A percentile compares a stretch with the other conserved stretches of the same genome.
phyloP scores from a whole-genome alignment of 1,284 basidiomycete genomes.

The Caloboletus firmus region DNA sequence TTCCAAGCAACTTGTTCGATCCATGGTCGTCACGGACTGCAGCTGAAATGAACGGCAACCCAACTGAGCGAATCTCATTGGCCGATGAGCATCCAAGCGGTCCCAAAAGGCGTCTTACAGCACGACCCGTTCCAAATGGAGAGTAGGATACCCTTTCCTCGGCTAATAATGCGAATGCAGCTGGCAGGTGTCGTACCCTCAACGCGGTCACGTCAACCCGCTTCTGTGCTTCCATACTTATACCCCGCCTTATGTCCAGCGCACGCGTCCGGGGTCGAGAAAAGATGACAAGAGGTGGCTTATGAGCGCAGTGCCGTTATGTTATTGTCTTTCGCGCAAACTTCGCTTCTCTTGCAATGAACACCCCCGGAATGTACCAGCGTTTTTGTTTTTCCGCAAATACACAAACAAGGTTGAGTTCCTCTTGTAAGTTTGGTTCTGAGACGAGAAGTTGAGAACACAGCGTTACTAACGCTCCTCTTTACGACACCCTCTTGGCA shows the following conservation, averaged over 20 bases:
- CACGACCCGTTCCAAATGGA: not conserved
- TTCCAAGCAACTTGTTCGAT: not conserved
- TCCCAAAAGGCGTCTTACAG: not conserved
- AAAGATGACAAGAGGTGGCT: not conserved
- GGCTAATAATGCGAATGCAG: not conserved
- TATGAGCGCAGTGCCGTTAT: not conserved
- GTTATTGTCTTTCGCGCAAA: constrained; percentile 4
- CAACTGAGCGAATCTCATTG: too few relatives aligned
- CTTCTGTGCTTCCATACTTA: not conserved
- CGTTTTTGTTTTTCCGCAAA: constrained; percentile 3
- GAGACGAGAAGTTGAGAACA: not conserved
- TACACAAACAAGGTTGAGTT: constrained; percentile 17
- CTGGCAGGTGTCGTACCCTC: not conserved
- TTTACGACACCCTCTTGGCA: constrained; percentile 7
- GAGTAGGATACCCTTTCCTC: not conserved
- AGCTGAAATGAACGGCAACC: not conserved
- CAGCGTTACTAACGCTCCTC: not conserved
- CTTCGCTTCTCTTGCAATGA: not conserved
- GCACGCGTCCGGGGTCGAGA: not conserved
- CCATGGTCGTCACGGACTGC: not conserved
- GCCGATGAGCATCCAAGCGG: too few relatives aligned
- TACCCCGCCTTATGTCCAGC: not conserved
- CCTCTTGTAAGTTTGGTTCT: not conserved
- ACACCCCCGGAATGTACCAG: not conserved
- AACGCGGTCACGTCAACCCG: not conserved